Evolutionary conservation across 2,329 filamentous ascomycete genomes (phyloP), one percentile per base, ranked within the genome.

Genomic region (Diaporthe humulicola): DNA sequence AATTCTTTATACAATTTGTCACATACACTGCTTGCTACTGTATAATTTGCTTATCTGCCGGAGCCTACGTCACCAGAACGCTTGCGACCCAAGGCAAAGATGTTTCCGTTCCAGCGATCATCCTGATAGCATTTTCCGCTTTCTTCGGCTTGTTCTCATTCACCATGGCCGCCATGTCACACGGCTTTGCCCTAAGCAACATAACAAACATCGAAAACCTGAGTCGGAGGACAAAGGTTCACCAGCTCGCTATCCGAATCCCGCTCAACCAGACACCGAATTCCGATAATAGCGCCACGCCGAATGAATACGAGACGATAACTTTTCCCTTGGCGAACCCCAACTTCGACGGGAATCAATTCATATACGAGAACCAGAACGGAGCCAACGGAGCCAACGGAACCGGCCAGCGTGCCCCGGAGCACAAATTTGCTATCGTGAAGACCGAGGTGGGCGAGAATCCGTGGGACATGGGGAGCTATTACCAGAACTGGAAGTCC

Each of bases 1-100:
- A 98, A 80, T 98, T 95, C 84, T 98, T 99, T 81, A 86, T 95
- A 15, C 97, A 98, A 78, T 98, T 98, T 80, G 91, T 92, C 22
- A 88, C 90, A 57, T 98, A 97, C 82, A 91, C 91, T 1, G 85
- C 90, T 6, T 79, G 95, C 5, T 94, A 93, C 78, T 95, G 93
- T 77, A 83, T 87, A 3, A 89, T 94, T 74, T 84, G 90, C 14
- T 84, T 97, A 67, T 89, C 91, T 30, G 87, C 93, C 0, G 86
- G 91, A 75, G 92, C 91, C 3, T 90, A 93, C 71, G 93, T 92
- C 75, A 83, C 95, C 4, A 88, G 87, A 3, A 88, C 91, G 71
- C 86, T 91, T 70, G 82, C 84, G 28, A 80, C 83, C 14, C 84
- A 87, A 58, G 88, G 81, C 9, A 73, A 73, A 4, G 54, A 78